A percentile compares a stretch with the other conserved stretches of the same genome.
Conservation (phyloP, 176 grass and related monocot genomes). For the Alloteropsis semialata region DNA sequence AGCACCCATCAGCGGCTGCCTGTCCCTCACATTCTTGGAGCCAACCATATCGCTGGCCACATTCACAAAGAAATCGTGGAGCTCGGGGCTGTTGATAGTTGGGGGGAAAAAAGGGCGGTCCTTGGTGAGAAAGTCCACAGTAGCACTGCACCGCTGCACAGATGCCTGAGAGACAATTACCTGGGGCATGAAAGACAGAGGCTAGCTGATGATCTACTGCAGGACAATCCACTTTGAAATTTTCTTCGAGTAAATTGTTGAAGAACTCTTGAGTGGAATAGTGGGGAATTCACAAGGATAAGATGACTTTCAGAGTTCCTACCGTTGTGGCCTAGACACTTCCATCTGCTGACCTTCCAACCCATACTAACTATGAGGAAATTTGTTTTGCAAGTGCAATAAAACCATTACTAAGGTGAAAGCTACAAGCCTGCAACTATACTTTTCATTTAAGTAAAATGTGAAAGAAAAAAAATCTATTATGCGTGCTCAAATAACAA, state of each 20-base stretch:
- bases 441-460: not conserved
- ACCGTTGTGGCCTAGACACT: not conserved
- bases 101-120: slow-evolving; percentile 62
- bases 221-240: too few species aligned
- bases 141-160: slow-evolving; percentile 83
- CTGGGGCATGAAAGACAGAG: slow-evolving; percentile 33
- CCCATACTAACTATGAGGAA: not conserved
- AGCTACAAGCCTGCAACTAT: not conserved
- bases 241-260: not conserved
- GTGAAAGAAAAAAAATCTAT: not conserved
- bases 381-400: not conserved
- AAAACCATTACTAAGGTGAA: not conserved
- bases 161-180: slow-evolving; percentile 89
- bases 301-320: not conserved
- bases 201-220: too few species aligned
- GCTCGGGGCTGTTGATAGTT: slow-evolving; percentile 56
- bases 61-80: slow-evolving; percentile 66
- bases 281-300: not conserved
- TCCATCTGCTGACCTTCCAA: not conserved
- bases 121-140: slow-evolving; percentile 54
- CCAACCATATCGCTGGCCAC: slow-evolving; percentile 60
- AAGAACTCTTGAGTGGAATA: not conserved
- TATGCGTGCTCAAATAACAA: not conserved
- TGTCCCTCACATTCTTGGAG: slow-evolving; percentile 58
- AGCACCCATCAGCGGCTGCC: slow-evolving; percentile 62